Percentiles rank a stretch among this genome's conserved stretches.
phyloP scores from a whole-genome alignment of 2,329 filamentous ascomycete genomes.

The Mollisiaceae sp. region DNA sequence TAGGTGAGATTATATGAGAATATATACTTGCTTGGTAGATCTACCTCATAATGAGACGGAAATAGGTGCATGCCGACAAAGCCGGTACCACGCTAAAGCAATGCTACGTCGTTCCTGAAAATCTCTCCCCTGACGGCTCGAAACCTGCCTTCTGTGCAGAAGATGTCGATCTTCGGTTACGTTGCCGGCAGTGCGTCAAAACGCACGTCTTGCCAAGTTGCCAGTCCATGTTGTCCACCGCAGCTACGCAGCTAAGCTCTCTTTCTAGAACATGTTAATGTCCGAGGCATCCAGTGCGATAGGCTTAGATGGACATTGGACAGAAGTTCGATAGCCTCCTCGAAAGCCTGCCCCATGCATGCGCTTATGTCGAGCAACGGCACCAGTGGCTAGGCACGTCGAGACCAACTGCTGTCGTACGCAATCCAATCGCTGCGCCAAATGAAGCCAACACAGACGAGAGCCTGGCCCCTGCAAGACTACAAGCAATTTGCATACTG shows the following conservation, averaged over 20 bases:
- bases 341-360: background rate
- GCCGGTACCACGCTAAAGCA: background rate
- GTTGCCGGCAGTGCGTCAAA: slow-evolving; percentile 1
- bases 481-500: background rate
- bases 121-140: background rate
- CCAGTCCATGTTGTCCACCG: background rate
- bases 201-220: background rate
- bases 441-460: background rate
- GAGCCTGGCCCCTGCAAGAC: background rate
- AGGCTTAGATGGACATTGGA: background rate
- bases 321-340: background rate
- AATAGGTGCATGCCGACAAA: background rate
- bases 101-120: slow-evolving; percentile 5
- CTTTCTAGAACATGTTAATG: slow-evolving; percentile 2
- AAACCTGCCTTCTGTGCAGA: background rate
- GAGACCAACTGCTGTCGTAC: background rate
- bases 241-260: background rate
- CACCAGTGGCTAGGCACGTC: background rate
- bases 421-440: background rate
- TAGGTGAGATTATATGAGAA: background rate
- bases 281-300: background rate
- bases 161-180: background rate
- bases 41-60: background rate
- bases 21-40: background rate
- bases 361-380: background rate